Evolutionary conservation across 2,329 filamentous ascomycete genomes (phyloP).

Genomic region (Aspergillus nomiae): DNA sequence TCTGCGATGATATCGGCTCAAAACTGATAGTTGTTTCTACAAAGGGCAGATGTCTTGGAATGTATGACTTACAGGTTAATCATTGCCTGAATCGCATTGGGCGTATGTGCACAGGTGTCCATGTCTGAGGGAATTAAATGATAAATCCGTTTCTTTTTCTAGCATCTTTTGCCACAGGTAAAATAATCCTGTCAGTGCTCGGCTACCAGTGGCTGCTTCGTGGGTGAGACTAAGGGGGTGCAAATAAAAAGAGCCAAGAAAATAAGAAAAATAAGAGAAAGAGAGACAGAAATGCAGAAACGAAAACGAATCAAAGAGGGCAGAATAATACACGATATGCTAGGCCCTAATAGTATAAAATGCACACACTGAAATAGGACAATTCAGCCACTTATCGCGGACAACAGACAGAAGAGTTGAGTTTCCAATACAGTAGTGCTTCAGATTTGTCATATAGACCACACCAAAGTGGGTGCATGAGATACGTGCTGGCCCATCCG

Average conservation of each 20-base stretch:
- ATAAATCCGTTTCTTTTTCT: background rate
- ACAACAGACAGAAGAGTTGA: background rate
- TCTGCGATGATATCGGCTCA: background rate
- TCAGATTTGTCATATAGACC: constrained; percentile 12
- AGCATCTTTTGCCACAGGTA: constrained; percentile 4
- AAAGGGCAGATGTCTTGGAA: background rate
- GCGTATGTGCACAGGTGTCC: background rate
- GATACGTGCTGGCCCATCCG: background rate
- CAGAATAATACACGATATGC: background rate
- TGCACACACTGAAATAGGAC: background rate
- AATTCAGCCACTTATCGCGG: background rate
- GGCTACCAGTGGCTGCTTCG: background rate
- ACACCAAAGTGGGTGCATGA: constrained; percentile 8
- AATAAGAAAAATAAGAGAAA: background rate
- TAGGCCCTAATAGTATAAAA: background rate
- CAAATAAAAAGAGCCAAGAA: background rate
- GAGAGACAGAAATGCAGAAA: background rate
- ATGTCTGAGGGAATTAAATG: background rate
- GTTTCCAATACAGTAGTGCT: background rate
- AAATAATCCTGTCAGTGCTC: background rate
- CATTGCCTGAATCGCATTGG: background rate
- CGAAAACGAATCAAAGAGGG: background rate
- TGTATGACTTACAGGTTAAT: constrained; percentile 1
- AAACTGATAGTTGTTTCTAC: constrained; percentile 1
- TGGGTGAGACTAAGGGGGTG: background rate